phyloP scores from a whole-genome alignment of 2,329 filamentous ascomycete genomes.

The Blumeriella jaapii region DNA sequence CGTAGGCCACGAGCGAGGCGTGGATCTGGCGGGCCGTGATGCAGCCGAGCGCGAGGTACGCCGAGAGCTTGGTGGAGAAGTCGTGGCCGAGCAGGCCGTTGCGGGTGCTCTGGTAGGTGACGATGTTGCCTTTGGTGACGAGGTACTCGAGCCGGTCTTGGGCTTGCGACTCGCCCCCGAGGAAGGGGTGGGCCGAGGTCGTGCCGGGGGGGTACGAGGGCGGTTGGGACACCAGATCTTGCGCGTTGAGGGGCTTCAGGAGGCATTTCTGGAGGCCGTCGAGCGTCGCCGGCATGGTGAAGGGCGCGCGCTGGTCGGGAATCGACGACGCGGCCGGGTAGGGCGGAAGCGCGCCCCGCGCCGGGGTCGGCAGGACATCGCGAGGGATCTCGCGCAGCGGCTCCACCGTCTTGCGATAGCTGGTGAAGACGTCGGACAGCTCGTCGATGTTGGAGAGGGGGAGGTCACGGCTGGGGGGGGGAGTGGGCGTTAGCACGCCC shows the following conservation, averaged over 20 bases:
- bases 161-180: slow-evolving; percentile 53
- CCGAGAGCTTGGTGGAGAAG: slow-evolving; percentile 67
- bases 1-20: slow-evolving; percentile 52
- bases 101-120: slow-evolving; percentile 55
- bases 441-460: slow-evolving; percentile 44
- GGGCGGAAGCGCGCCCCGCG: slow-evolving; percentile 40
- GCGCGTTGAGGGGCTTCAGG: slow-evolving; percentile 41
- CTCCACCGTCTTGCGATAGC: slow-evolving; percentile 62
- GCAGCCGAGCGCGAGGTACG: slow-evolving; percentile 60
- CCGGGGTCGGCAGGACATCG: slow-evolving; percentile 40
- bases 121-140: slow-evolving; percentile 47
- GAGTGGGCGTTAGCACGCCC: too few species aligned
- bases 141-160: slow-evolving; percentile 48
- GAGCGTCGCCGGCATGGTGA: slow-evolving; percentile 46
- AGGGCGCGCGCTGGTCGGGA: slow-evolving; percentile 49
- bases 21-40: slow-evolving; percentile 65
- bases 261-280: slow-evolving; percentile 43
- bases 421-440: slow-evolving; percentile 65
- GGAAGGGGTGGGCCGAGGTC: slow-evolving; percentile 52
- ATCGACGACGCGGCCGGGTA: slow-evolving; percentile 39
- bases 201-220: slow-evolving; percentile 41
- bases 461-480: slow-evolving; percentile 47
- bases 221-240: slow-evolving; percentile 37
- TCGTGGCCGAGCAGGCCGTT: slow-evolving; percentile 61
- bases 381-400: slow-evolving; percentile 57